Evolutionary conservation across 257 asterid genomes (phyloP).

Genomic region (Capsicum baccatum): DNA sequence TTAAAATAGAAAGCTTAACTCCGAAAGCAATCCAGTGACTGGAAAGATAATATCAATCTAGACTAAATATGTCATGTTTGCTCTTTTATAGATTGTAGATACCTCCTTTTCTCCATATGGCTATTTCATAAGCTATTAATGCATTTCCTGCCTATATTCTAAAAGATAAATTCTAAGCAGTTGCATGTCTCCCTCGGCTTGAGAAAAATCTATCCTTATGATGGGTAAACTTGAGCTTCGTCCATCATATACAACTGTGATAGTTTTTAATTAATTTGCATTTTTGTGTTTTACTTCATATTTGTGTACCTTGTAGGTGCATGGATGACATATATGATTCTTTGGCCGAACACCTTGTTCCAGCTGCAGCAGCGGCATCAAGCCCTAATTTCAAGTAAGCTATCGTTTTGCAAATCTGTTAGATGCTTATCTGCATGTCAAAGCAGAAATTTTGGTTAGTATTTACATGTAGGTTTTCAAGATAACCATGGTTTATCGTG

Average conservation of each 20-base stretch:
- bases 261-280: not conserved
- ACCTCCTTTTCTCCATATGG: not conserved
- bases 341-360: slow-evolving; percentile 84
- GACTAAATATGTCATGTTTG: not conserved
- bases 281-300: slow-evolving; percentile 1
- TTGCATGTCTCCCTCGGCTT: not conserved
- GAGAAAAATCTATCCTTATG: not conserved
- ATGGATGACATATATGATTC: slow-evolving; percentile 78
- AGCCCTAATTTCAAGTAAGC: slow-evolving; percentile 74
- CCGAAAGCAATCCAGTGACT: not conserved
- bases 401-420: slow-evolving; percentile 7
- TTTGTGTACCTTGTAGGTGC: slow-evolving; percentile 51
- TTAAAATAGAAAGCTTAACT: not conserved
- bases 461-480: slow-evolving; percentile 5
- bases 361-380: slow-evolving; percentile 77
- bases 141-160: not conserved
- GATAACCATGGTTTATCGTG: not conserved
- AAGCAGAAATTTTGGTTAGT: slow-evolving; percentile 23
- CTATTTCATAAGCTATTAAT: not conserved
- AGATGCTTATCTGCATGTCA: slow-evolving; percentile 29
- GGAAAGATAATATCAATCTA: not conserved
- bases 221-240: slow-evolving; percentile 10
- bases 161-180: not conserved
- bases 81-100: not conserved
- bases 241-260: not conserved